Percentiles rank a stretch among this genome's conserved stretches.
These are phyloP conservation scores for Rhytidiadelphus loreus DNA, from an alignment of 225 moss, liverwort and hornwort species.

Conservation along the genomic window DNA sequence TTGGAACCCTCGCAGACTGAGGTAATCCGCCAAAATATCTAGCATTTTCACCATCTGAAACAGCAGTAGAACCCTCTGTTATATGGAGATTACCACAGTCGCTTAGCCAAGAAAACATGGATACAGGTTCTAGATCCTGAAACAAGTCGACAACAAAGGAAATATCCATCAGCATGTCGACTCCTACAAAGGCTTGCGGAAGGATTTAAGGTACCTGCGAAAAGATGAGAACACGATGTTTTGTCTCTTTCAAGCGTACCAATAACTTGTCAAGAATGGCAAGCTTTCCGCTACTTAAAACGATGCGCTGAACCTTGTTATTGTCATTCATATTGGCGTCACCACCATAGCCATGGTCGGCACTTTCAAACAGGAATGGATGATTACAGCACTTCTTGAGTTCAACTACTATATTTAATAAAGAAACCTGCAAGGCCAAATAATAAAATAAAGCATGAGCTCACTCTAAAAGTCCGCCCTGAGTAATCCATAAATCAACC, in stretches of 20 bases:
- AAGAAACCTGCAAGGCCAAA: conserved; percentile 67
- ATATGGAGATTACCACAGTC: background rate
- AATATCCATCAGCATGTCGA: background rate
- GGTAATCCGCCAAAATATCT: conserved; percentile 90
- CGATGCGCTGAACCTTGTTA: conserved; percentile 95
- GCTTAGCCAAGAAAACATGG: background rate
- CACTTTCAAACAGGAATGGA: conserved; percentile 98
- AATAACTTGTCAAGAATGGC: conserved; percentile 95
- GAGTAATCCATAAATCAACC: background rate
- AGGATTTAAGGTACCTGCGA: conserved; percentile 58
- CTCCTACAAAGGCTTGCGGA: background rate
- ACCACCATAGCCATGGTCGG: conserved; percentile 96
- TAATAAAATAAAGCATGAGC: background rate
- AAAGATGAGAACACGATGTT: conserved; percentile 94
- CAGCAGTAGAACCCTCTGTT: background rate
- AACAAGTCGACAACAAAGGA: background rate
- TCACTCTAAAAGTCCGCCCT: background rate
- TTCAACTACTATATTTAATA: conserved; percentile 98
- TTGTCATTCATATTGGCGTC: conserved; percentile 81
- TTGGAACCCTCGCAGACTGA: conserved; percentile 93
- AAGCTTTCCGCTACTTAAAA: conserved; percentile 97
- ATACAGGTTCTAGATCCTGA: background rate
- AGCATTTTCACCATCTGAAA: conserved; percentile 98
- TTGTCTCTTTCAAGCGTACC: conserved; percentile 81
- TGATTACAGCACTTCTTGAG: conserved; percentile 99